Evolutionary conservation across 768 basidiomycete species (phyloP), one percentile per base, ranked within the genome.

Genomic region (Boletus sp.): DNA sequence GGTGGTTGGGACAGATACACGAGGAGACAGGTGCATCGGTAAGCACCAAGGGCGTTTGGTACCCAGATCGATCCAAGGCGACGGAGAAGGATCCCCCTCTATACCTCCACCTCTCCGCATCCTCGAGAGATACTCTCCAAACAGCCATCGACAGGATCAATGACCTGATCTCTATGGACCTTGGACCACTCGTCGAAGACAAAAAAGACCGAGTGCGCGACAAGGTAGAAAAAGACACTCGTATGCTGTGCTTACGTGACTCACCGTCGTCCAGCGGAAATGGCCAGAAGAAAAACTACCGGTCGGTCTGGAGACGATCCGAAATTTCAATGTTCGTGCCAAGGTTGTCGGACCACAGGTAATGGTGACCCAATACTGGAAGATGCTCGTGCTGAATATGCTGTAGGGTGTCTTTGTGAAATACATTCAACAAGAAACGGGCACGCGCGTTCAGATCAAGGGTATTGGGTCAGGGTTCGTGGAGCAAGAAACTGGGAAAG

Each of bases 231-330:
- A 27, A 21, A 9, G 29, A 19, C n/a, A 25, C 10, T 15, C 25
- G 13, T 25, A 53, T 19, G 29, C 19, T 30, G 1, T 39, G 13
- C 19, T 46, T 19, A 11, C 14, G 17, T 53, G 19, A 41, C 63
- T 66, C 54, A 65, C 39, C 14, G 0, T 48, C 39, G 17, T 61
- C 35, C 64, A 93, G 90, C 80, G 92, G 51, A 97, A 96, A 83
- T 98, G 96, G 96, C 94, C 95, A 2, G 96, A 98, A 70, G 94
- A 95, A 72, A 98, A 97, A 72, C 74, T 98, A 9, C 86, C 85
- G 0, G 91, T 99, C 38, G 87, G 85, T 4, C 69, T 99, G 50
- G 95, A 98, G 15, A 87, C 85, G 50, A 83, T 98, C 62, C 81
- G 96, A 47, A 98, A 98, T 72, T 99, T 99, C 74, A 98, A 99